phyloP scores from a whole-genome alignment of 805 yeast genomes.

The Candida jianshihensis region DNA sequence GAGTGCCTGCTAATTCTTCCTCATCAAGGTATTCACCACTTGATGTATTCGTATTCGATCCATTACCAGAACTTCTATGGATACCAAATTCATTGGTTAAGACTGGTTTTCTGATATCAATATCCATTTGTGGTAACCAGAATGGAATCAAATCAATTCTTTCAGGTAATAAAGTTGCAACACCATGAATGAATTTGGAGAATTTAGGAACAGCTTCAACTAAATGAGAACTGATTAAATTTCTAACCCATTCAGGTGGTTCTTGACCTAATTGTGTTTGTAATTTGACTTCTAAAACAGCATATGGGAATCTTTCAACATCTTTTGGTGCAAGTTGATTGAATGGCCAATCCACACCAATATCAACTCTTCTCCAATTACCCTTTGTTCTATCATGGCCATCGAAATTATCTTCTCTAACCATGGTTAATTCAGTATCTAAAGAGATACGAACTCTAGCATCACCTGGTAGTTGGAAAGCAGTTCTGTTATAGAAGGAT shows the following conservation, averaged over 20 bases:
- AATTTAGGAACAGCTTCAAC: constrained; percentile 98
- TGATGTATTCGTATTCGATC: constrained; percentile 25
- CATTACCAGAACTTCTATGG: constrained; percentile 15
- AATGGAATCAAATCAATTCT: constrained; percentile 82
- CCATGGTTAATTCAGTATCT: constrained; percentile 96
- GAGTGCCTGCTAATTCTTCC: constrained; percentile 52
- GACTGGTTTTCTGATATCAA: constrained; percentile 86
- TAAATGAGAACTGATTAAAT: constrained; percentile 81
- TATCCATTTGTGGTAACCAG: constrained; percentile 97
- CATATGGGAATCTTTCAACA: constrained; percentile 92
- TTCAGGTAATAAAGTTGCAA: constrained; percentile 85
- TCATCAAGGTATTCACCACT: constrained; percentile 60
- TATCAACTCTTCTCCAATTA: constrained; percentile 98
- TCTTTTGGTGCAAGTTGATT: constrained; percentile 77
- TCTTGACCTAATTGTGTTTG: constrained; percentile 99
- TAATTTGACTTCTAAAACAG: constrained; percentile 92
- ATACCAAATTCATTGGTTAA: constrained; percentile 28
- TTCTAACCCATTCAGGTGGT: constrained; percentile 97
- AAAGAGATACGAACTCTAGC: constrained; percentile 97
- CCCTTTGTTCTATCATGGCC: constrained; percentile 83
- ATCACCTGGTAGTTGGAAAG: constrained; percentile 98
- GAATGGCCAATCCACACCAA: constrained; percentile 97
- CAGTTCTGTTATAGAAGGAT: constrained; percentile 95
- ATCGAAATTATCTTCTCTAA: constrained; percentile 95
- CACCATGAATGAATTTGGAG: constrained; percentile 95